Percentiles rank a stretch among this genome's conserved stretches.
These are phyloP conservation scores for Podospora didyma DNA, from an alignment of 495 filamentous ascomycete genomes.

Conservation along the genomic window DNA sequence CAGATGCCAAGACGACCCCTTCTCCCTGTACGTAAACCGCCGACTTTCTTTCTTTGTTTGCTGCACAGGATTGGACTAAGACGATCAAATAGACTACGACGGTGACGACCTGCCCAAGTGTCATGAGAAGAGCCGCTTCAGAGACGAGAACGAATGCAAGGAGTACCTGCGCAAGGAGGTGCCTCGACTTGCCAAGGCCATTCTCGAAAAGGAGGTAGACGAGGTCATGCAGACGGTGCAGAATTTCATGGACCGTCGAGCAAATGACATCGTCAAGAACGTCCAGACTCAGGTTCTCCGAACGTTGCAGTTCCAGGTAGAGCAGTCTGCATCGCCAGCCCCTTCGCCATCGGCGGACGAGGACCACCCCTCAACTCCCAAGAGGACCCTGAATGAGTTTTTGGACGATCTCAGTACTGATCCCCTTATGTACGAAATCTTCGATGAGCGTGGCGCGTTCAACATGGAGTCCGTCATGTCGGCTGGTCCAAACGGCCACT, in stretches of 20 bases:
- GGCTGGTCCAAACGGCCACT: too few species aligned
- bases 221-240: conserved; percentile 14
- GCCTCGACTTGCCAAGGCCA: conserved; percentile 10
- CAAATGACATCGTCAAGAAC: conserved; percentile 15
- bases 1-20: conserved; percentile 11
- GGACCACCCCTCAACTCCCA: not conserved
- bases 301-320: conserved; percentile 16
- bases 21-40: conserved; percentile 24
- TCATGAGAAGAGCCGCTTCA: conserved; percentile 2
- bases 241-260: conserved; percentile 13
- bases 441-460: too few species aligned
- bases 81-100: conserved; percentile 13
- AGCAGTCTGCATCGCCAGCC: conserved; percentile 1
- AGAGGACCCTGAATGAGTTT: not conserved
- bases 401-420: too few species aligned
- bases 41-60: not conserved
- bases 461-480: too few species aligned
- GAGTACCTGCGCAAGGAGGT: conserved; percentile 19
- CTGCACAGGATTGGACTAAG: not conserved
- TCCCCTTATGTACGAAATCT: too few species aligned
- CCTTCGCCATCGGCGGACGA: not conserved
- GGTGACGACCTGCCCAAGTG: not conserved
- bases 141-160: conserved; percentile 14
- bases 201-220: conserved; percentile 23
- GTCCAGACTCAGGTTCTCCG: conserved; percentile 15